Conservation (phyloP, 176 grass and related monocot species). For the Aegilops longissima region DNA sequence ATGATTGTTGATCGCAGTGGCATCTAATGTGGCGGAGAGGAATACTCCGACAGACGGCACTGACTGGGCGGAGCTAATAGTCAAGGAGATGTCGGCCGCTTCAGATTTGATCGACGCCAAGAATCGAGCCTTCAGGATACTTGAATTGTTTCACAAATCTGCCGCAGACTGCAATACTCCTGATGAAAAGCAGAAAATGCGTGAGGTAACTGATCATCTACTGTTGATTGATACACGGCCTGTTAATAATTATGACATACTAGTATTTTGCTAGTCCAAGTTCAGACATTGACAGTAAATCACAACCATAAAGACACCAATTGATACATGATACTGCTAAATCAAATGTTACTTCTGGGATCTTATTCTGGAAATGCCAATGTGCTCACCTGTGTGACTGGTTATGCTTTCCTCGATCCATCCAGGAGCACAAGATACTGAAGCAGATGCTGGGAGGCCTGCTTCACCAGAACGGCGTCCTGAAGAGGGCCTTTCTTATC, state of each 20-base stretch:
- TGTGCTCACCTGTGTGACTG: neutral
- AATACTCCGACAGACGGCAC: constrained; percentile 6
- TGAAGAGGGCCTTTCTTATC: constrained; percentile 48
- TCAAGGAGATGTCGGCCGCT: constrained; percentile 52
- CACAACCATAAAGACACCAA: neutral
- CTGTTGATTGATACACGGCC: neutral
- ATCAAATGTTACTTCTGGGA: neutral
- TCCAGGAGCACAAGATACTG: constrained; percentile 50
- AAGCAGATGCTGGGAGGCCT: constrained; percentile 52
- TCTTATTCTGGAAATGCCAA: neutral
- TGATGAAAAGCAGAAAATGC: constrained; percentile 18
- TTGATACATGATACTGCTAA: neutral
- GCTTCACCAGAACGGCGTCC: constrained; percentile 55
- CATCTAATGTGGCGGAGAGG: neutral
- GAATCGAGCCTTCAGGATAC: constrained; percentile 42
- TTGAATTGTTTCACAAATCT: constrained; percentile 53
- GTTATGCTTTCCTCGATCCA: neutral
- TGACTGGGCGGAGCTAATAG: constrained; percentile 60
- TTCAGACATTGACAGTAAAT: too few relatives aligned
- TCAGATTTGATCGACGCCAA: constrained; percentile 54
- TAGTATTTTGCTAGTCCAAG: neutral
- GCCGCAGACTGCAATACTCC: neutral
- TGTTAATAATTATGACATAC: neutral
- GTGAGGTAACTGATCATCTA: constrained; percentile 36
- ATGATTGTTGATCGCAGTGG: neutral